A percentile compares a stretch with the other conserved stretches of the same genome.
phyloP scores from a whole-genome alignment of 306 rosid species.

The Mucuna pruriens region DNA sequence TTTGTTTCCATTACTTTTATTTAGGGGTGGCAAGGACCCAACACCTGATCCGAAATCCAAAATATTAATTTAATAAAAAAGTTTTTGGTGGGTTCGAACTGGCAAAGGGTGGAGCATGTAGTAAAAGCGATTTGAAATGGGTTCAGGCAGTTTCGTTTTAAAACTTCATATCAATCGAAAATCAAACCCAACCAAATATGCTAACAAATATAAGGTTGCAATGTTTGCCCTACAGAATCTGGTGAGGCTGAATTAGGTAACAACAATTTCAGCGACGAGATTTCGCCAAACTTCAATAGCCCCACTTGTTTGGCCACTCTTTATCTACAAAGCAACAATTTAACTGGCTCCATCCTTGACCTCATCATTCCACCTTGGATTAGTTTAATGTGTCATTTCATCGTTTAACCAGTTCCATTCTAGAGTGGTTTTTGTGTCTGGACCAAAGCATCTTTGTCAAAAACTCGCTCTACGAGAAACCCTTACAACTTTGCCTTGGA shows the following conservation, averaged over 20 bases:
- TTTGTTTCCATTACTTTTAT: too few relatives aligned
- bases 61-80: too few relatives aligned
- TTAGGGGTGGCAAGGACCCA: too few relatives aligned
- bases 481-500: conserved; percentile 61
- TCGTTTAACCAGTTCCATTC: conserved; percentile 48
- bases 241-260: conserved; percentile 58
- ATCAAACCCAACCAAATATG: too few relatives aligned
- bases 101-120: too few relatives aligned
- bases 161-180: too few relatives aligned
- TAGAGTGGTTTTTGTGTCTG: conserved; percentile 34
- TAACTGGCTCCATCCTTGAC: conserved; percentile 72
- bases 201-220: too few relatives aligned
- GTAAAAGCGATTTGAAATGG: too few relatives aligned
- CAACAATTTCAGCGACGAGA: conserved; percentile 74
- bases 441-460: conserved; percentile 54
- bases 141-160: too few relatives aligned
- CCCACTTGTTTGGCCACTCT: conserved; percentile 62
- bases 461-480: conserved; percentile 80
- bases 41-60: too few relatives aligned
- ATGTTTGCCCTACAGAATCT: conserved; percentile 54
- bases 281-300: conserved; percentile 55
- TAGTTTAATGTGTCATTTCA: conserved; percentile 78
- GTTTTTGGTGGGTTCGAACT: too few relatives aligned
- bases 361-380: conserved; percentile 42
- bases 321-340: conserved; percentile 55